A percentile compares a stretch with the other conserved stretches of the same genome.
phyloP scores from a whole-genome alignment of 495 filamentous ascomycete genomes.

The Penicillium angulare region DNA sequence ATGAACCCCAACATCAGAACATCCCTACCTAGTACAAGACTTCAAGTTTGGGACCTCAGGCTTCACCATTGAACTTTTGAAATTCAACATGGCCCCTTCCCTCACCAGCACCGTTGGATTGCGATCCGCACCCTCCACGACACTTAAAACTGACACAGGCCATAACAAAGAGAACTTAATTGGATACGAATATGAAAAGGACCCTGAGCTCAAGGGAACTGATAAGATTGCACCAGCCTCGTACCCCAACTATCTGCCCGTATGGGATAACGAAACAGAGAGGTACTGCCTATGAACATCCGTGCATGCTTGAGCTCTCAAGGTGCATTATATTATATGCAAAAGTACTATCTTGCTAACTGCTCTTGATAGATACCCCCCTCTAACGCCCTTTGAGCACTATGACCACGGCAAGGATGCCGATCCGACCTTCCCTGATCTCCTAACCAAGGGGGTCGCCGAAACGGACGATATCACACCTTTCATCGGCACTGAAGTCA shows the following conservation, averaged over 20 bases:
- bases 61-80: too few species aligned
- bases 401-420: constrained; percentile 51
- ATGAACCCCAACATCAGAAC: too few species aligned
- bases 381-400: constrained; percentile 44
- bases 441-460: constrained; percentile 42
- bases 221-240: constrained; percentile 46
- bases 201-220: constrained; percentile 44
- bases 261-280: constrained; percentile 61
- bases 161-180: constrained; percentile 62
- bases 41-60: too few species aligned
- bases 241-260: constrained; percentile 75
- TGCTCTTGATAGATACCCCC: constrained; percentile 35
- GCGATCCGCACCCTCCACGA: constrained; percentile 31
- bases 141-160: constrained; percentile 41
- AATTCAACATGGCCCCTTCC: constrained; percentile 52
- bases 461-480: constrained; percentile 50
- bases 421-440: constrained; percentile 51
- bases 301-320: too few species aligned
- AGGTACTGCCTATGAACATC: constrained; percentile 21
- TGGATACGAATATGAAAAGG: constrained; percentile 48
- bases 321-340: too few species aligned
- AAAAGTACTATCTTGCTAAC: background rate
- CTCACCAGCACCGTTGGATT: constrained; percentile 45
- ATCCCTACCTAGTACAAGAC: too few species aligned
- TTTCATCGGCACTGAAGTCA: constrained; percentile 55